Evolutionary conservation across 2,329 filamentous ascomycete species (phyloP), one percentile per base, ranked within the genome.

Genomic region (Fusarium domesticum): DNA sequence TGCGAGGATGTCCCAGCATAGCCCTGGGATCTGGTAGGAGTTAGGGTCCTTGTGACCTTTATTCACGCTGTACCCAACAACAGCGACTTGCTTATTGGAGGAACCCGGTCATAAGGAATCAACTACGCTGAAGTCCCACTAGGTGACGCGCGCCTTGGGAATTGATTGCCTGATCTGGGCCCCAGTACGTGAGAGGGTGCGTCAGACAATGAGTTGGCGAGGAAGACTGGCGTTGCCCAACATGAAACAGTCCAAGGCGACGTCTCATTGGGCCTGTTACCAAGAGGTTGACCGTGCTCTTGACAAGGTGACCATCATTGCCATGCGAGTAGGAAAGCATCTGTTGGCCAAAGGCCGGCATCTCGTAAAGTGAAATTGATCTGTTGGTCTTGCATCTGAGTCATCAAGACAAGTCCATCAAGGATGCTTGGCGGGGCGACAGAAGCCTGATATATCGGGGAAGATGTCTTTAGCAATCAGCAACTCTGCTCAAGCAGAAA

Each of bases 31-130:
- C 45, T 38, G 41, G 42, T 18, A 36, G 23, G 6, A 10, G 37
- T 37, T 37, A 31, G 41, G 47, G n/a, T n/a, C 45, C 48, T 43
- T 48, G 51, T 60, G 57, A 60, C 48, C 18, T 54, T 38, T 28
- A 18, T 57, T 53, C 55, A 60, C 57, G 48, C 40, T 58, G 37
- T 43, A 18, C 28, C 36, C 11, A 16, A 34, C 23, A 32, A 39
- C 42, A 36, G 36, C 42, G 40, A 53, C 48, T 53, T 43, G 52
- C 45, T 43, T 43, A 43, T 43, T 47, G 50, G 49, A 37, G 28
- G 34, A 17, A 18, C 30, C 18, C 30, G 31, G 49, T 58, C 55
- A 58, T 45, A 43, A 37, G 47, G 35, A 25, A 39, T 48, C 47
- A 36, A 42, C 42, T 43, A 42, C 35, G 23, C 37, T 38, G 35